Conservation (phyloP, 345 rosid genomes). For the Erucastrum elatum region DNA sequence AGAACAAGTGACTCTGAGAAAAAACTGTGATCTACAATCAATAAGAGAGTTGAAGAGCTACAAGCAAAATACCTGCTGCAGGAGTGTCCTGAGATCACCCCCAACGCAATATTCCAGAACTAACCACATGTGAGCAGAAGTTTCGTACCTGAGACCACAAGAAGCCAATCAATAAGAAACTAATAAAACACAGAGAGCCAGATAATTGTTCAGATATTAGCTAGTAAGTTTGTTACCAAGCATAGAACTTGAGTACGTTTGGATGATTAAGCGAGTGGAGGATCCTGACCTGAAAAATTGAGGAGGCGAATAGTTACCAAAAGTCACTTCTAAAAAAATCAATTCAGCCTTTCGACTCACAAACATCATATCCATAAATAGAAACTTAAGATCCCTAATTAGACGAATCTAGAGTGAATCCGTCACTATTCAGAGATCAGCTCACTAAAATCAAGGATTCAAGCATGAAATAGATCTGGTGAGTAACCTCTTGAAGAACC, state of each 20-base stretch:
- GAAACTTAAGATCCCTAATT: conserved; percentile 19
- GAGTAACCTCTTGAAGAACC: conserved; percentile 94
- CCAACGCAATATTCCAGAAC: conserved; percentile 97
- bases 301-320: no score
- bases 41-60: background rate
- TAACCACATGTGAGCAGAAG: conserved; percentile 96
- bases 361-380: conserved; percentile 24
- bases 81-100: conserved; percentile 81
- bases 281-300: conserved; percentile 69
- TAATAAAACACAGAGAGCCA: background rate
- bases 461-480: conserved; percentile 12
- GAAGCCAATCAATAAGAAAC: conserved; percentile 12
- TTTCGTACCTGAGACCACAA: conserved; percentile 69
- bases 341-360: conserved; percentile 1
- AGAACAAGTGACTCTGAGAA: conserved; percentile 23
- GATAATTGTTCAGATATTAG: background rate
- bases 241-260: conserved; percentile 76
- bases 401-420: conserved; percentile 2
- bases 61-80: conserved; percentile 68
- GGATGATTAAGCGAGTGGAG: conserved; percentile 84
- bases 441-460: background rate
- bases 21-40: conserved; percentile 7
- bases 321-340: background rate
- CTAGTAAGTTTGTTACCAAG: conserved; percentile 57
- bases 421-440: background rate